Evolutionary conservation across 306 rosid genomes (phyloP).

Genomic region (Inga laurina): DNA sequence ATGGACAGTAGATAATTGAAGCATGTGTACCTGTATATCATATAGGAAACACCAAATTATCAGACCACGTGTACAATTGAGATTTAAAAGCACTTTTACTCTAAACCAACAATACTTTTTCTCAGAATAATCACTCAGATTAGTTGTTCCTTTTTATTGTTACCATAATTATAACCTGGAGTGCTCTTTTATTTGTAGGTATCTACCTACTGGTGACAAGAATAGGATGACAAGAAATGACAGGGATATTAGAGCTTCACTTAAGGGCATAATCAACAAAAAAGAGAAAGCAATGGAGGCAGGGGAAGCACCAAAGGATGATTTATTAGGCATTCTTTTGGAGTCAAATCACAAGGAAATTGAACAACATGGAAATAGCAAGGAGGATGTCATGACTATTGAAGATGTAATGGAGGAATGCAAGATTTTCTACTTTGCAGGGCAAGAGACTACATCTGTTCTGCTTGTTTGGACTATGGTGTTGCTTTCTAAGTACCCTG

Average conservation of each 20-base stretch:
- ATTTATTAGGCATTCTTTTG: conserved; percentile 42
- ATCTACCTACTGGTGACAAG: conserved; percentile 33
- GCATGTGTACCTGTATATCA: background rate
- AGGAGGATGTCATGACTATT: conserved; percentile 44
- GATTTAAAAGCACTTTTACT: background rate
- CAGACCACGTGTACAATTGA: background rate
- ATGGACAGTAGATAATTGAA: background rate
- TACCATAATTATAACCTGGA: background rate
- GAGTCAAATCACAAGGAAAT: conserved; percentile 55
- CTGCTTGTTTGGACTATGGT: conserved; percentile 61
- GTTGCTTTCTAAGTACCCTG: conserved; percentile 33
- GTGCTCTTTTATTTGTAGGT: conserved; percentile 25
- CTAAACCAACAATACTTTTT: background rate
- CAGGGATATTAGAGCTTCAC: conserved; percentile 24
- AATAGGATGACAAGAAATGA: conserved; percentile 33
- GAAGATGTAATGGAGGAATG: conserved; percentile 57
- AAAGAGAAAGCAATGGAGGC: conserved; percentile 32
- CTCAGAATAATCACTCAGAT: background rate
- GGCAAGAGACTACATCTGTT: conserved; percentile 59
- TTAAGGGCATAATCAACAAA: conserved; percentile 34
- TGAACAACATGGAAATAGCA: conserved; percentile 38
- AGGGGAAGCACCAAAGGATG: conserved; percentile 39
- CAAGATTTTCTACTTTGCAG: conserved; percentile 56
- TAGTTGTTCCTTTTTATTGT: background rate
- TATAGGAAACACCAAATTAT: background rate